Evolutionary conservation across 495 filamentous ascomycete genomes (phyloP), one percentile per base, ranked within the genome.

Genomic region (Xylaria grammica): DNA sequence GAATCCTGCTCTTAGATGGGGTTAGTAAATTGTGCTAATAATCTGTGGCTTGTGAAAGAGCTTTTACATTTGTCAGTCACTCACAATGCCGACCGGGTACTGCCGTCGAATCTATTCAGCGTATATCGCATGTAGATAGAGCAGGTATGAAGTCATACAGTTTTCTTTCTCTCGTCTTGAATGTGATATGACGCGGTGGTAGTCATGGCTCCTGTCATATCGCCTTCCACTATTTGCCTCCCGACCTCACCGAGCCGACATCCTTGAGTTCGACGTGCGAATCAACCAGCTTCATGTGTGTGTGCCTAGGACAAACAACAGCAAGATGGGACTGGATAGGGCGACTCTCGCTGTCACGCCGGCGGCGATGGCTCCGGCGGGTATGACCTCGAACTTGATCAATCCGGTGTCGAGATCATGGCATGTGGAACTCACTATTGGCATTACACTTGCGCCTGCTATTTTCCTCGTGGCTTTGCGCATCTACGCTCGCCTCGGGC

Each of bases 391-490:
- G 0, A 66, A 73, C 57, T 67, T 68, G 13, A 32, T 46, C 19
- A 24, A 69, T 48, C 72, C 74, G 11, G 65, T 61, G 19, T 69
- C 70, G 20, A 58, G 74, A 13, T 45, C 34, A n/a, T 63, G 58
- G 38, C 67, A 72, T 60, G 65, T 69, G 10, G 19, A 51, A 4
- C 20, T 76, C 3, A 62, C 66, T n/a, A 70, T 73, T 7, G 24
- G 65, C 3, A 34, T 73, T 2, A 67, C 62, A 20, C 34, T 68
- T 20, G 15, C 51, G 1, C 61, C 68, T n/a, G 53, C 64, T 7
- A 60, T 68, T 17, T 4, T 69, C 24, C 30, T 75, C 0, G 62
- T 69, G 19, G 13, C 50, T 10, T 61, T 69, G 20, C 42, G 74
- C 27, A 62, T 66, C 5, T 76, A 72, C 42, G 51, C 67, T 4